Evolutionary conservation across 768 basidiomycete genomes (phyloP), one percentile per base, ranked within the genome.

Genomic region (Dentipellis fragilis): DNA sequence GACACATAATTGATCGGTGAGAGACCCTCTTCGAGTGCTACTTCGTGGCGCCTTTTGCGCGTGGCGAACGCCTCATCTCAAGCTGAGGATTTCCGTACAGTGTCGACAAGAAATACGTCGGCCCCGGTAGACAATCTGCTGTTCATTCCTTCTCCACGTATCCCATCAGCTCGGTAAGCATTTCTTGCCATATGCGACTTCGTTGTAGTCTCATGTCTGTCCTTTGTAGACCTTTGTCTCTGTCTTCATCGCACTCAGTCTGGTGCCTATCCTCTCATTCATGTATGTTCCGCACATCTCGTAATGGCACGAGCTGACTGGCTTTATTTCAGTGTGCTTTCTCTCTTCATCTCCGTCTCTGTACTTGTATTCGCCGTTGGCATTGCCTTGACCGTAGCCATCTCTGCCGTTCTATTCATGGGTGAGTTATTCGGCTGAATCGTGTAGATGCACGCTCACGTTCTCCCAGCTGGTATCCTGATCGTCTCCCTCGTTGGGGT

Each of bases 221-320:
- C 2, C 19, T 34, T 1, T 10, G n/a, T 16, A 52, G 51, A 29
- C 51, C 10, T 59, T 61, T 53, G 22, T 49, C 36, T 51, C 47
- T 12, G 51, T 49, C 12, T 55, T 61, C 52, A 21, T 47, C 45
- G 22, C 53, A 22, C 47, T 61, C 49, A 51, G 55, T 52, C 48
- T 61, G 40, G 52, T 59, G 21, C 60, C 60, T 16, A 16, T 61
- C 17, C 55, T 61, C 38, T 34, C 60, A 29, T 61, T 57, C 55
- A 21, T 61, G 60, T 61, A 54, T 36, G 58, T 8, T 10, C 17
- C 14, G 23, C 23, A 22, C 48, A 9, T 49, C 29, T 6, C 29
- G 29, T 3, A 6, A 3, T 6, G 29, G 29, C 29, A 29, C n/a
- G 29, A 29, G 29, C 29, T 29, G 3, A 29, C 29, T 6, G 29